Conservation (phyloP, 441 rosid species). For the Geranium incanum region DNA sequence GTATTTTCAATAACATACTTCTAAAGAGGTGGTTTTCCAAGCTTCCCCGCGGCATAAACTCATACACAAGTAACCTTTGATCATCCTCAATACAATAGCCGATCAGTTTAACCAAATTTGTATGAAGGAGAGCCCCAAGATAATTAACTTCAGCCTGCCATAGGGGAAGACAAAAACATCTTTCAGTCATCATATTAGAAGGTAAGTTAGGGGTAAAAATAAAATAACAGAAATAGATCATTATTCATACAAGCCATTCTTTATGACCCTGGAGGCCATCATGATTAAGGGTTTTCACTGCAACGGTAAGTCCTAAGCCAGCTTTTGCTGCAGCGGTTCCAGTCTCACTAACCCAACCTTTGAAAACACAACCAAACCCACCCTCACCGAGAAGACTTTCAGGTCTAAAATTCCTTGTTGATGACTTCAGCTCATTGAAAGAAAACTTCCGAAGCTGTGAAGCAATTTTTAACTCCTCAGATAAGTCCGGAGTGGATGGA, state of each 20-base stretch:
- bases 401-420: slow-evolving; percentile 19
- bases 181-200: slow-evolving; percentile 10
- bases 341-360: slow-evolving; percentile 25
- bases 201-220: neutral
- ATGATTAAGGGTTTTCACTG: slow-evolving; percentile 28
- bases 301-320: slow-evolving; percentile 27
- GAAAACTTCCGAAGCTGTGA: slow-evolving; percentile 28
- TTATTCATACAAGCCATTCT: slow-evolving; percentile 31
- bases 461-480: slow-evolving; percentile 26
- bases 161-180: neutral
- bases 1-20: slow-evolving; percentile 20
- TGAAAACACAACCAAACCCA: slow-evolving; percentile 32
- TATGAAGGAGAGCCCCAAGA: slow-evolving; percentile 28
- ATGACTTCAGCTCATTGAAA: slow-evolving; percentile 27
- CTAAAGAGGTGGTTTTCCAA: slow-evolving; percentile 33
- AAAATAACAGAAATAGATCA: neutral
- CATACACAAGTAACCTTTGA: slow-evolving; percentile 31
- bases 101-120: slow-evolving; percentile 28
- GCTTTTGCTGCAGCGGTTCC: slow-evolving; percentile 20
- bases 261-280: slow-evolving; percentile 35
- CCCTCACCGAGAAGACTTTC: slow-evolving; percentile 21
- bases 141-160: slow-evolving; percentile 30
- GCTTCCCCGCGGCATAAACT: slow-evolving; percentile 35
- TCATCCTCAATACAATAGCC: slow-evolving; percentile 33
- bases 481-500: slow-evolving; percentile 22